Percentiles rank a stretch among this genome's conserved stretches.
phyloP scores from a whole-genome alignment of 495 filamentous ascomycete species.

The Sordaria brevicollis region DNA sequence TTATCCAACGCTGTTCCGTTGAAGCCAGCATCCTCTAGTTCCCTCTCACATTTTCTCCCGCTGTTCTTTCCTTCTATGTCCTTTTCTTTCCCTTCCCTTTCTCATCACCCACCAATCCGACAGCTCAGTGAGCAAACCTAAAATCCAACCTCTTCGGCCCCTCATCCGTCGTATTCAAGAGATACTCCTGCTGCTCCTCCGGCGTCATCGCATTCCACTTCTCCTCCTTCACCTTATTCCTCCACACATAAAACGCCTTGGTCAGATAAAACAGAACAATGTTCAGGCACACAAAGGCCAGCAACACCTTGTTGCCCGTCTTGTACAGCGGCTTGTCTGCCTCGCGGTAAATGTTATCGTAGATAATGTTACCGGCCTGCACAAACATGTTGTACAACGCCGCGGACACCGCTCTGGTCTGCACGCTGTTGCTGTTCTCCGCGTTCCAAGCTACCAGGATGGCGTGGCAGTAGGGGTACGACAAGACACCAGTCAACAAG shows the following conservation, averaged over 20 bases:
- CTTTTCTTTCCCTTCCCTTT: too few relatives aligned
- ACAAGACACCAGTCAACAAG: slow-evolving; percentile 41
- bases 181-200: slow-evolving; percentile 26
- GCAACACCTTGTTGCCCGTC: slow-evolving; percentile 39
- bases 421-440: slow-evolving; percentile 50
- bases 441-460: slow-evolving; percentile 52
- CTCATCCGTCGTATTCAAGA: slow-evolving; percentile 17
- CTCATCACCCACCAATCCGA: too few relatives aligned
- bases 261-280: slow-evolving; percentile 23
- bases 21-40: neutral
- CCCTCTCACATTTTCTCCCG: too few relatives aligned
- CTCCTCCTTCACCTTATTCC: slow-evolving; percentile 22
- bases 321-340: slow-evolving; percentile 45
- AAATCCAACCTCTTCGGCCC: slow-evolving; percentile 21
- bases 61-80: neutral
- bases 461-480: slow-evolving; percentile 52
- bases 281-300: slow-evolving; percentile 34
- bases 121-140: slow-evolving; percentile 19
- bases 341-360: slow-evolving; percentile 43
- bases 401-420: slow-evolving; percentile 49
- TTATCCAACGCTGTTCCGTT: neutral
- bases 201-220: slow-evolving; percentile 29
- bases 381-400: slow-evolving; percentile 40
- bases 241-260: slow-evolving; percentile 31
- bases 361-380: slow-evolving; percentile 39